Conservation (phyloP, 768 basidiomycete species). For the Suillus occidentalis region DNA sequence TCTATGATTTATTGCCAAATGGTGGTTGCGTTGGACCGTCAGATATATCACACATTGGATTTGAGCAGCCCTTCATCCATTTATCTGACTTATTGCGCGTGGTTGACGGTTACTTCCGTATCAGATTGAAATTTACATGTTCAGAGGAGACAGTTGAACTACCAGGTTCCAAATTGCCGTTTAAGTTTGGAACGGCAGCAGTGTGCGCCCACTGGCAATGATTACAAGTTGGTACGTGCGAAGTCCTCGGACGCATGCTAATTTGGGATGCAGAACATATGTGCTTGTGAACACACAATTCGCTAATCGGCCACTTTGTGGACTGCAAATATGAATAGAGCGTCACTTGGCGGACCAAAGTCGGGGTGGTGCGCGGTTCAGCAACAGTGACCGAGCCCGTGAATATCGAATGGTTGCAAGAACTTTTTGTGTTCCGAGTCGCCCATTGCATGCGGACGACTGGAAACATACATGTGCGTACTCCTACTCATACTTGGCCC, state of each 20-base stretch:
- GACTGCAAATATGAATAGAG: neutral
- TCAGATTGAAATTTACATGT: neutral
- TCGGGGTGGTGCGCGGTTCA: neutral
- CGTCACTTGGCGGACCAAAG: neutral
- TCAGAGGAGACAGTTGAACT: neutral
- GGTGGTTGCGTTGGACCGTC: neutral
- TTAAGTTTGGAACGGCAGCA: neutral
- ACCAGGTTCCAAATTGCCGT: neutral
- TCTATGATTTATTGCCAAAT: neutral
- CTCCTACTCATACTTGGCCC: neutral
- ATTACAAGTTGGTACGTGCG: neutral
- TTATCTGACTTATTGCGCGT: neutral
- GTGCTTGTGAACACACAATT: neutral
- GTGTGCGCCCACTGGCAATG: neutral
- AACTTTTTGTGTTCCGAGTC: neutral
- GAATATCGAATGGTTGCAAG: neutral
- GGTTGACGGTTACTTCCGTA: neutral
- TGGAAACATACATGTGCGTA: neutral
- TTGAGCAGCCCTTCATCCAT: neutral
- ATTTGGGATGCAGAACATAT: neutral
- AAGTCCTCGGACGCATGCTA: constrained; percentile 1
- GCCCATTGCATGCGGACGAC: neutral
- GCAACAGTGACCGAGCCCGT: neutral
- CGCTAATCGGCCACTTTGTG: neutral
- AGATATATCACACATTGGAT: too few relatives aligned